A percentile compares a stretch with the other conserved stretches of the same genome.
phyloP scores from a whole-genome alignment of 306 rosid genomes.

The Lathyrus sativus region DNA sequence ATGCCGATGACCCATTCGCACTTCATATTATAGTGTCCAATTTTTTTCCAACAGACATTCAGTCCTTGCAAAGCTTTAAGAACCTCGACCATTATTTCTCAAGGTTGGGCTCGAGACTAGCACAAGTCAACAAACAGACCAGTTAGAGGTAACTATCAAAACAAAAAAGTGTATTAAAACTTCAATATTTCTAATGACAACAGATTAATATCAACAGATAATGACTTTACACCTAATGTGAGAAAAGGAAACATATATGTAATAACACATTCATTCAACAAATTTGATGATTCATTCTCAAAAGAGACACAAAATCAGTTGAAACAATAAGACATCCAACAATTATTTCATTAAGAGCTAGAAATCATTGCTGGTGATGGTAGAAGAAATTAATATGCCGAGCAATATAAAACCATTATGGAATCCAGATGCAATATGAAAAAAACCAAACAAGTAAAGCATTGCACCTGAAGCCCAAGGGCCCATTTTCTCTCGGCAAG shows the following conservation, averaged over 20 bases:
- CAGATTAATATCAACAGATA: too few relatives aligned
- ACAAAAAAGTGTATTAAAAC: slow-evolving; percentile 30
- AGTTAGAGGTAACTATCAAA: slow-evolving; percentile 34
- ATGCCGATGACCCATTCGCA: slow-evolving; percentile 69
- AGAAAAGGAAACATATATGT: slow-evolving; percentile 10
- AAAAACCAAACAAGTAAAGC: slow-evolving; percentile 38
- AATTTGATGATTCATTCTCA: background rate
- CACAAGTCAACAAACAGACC: slow-evolving; percentile 37
- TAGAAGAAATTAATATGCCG: slow-evolving; percentile 29
- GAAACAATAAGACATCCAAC: slow-evolving; percentile 30
- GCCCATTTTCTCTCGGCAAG: slow-evolving; percentile 96
- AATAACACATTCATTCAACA: slow-evolving; percentile 34
- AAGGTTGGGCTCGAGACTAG: slow-evolving; percentile 89
- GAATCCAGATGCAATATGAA: slow-evolving; percentile 12
- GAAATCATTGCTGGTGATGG: slow-evolving; percentile 19
- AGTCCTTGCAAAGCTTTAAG: too few relatives aligned
- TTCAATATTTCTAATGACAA: slow-evolving; percentile 9
- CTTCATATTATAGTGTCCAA: too few relatives aligned
- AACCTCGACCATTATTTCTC: slow-evolving; percentile 95
- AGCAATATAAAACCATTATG: too few relatives aligned
- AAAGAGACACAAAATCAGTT: too few relatives aligned
- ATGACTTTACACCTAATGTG: background rate
- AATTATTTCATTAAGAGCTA: slow-evolving; percentile 26
- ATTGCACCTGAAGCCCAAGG: slow-evolving; percentile 93
- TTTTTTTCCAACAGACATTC: too few relatives aligned